Base-by-base conservation (phyloP, 192 early-diverging fungal species). In the Helicostylum pulchrum region DNA sequence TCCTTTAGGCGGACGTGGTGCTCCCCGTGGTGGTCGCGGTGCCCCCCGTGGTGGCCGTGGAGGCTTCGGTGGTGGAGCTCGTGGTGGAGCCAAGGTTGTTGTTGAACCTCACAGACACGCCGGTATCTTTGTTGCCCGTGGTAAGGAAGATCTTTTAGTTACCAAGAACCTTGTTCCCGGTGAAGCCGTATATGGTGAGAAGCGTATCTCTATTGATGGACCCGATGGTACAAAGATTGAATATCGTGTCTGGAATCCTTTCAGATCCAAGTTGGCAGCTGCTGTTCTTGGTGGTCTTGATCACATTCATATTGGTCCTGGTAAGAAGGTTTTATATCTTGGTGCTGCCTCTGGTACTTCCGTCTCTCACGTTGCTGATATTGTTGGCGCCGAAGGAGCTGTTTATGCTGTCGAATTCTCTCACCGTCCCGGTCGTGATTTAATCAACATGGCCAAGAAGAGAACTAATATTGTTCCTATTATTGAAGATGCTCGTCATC, bases 391-490 rank as follows among this genome's bases (percentile, higher is more conserved):
- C 19, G 88, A 92, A 70, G 97, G 97, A 73, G 85, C 94, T 47
- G 97, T 99, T 53, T 99, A 98, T 79, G 97, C 94, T 44, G 97
- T 99, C 68, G 97, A 99, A 74, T 99, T 99, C 83, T 98, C 97
- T 64, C 96, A 98, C 87, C 89, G 97, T 62, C 90, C 95, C 20
- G 97, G 97, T 46, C 95, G 97, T 80, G 97, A 99, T 69, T 83
- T 99, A 66, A 98, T 99, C 83, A 98, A 96, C 85, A 92, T 98
- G 88, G 97, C 97, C 77, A 99, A 99, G 89, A 99, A 99, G 88
- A 92, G 96, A 66, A 98, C 95, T 72, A 99, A 98, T 79, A 92
- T 98, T 36, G 94, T 98, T 66, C 96, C 97, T 47, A 99, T 99
- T 66, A 95, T 99, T 71, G 97, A 99, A 82, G 97, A 99, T 80